Evolutionary conservation across 2,329 filamentous ascomycete genomes (phyloP).

Genomic region (Calonectria hawksworthii): DNA sequence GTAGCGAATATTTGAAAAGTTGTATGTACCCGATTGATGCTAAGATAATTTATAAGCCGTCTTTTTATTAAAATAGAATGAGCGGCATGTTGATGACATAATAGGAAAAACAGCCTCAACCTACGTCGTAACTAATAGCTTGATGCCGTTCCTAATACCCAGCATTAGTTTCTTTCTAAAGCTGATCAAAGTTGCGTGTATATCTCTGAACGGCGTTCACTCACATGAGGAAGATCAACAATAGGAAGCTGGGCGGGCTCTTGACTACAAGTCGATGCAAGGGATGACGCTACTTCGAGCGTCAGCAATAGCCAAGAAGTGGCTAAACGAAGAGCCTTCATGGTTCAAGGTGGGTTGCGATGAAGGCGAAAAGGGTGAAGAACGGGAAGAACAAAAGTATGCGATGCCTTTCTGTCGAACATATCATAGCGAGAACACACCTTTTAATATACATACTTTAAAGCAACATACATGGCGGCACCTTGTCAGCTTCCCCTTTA

Average conservation of each 20-base stretch:
- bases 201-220: background rate
- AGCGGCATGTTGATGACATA: too few species aligned
- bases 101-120: too few species aligned
- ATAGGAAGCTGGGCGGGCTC: background rate
- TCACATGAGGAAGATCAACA: background rate
- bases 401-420: too few species aligned
- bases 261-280: background rate
- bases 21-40: constrained; percentile 29
- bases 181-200: too few species aligned
- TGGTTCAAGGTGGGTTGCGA: too few species aligned
- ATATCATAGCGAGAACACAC: too few species aligned
- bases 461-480: too few species aligned
- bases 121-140: constrained; percentile 19
- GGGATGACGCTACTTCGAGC: background rate
- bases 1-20: constrained; percentile 44
- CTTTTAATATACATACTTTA: too few species aligned
- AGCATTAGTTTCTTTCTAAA: background rate
- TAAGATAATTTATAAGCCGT: background rate
- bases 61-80: too few species aligned
- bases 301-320: background rate
- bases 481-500: too few species aligned
- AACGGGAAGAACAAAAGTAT: too few species aligned
- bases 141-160: constrained; percentile 22
- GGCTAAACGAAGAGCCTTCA: background rate
- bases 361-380: too few species aligned